Conservation (phyloP, 2,329 filamentous ascomycete species). For the Parafenestella ontariensis region DNA sequence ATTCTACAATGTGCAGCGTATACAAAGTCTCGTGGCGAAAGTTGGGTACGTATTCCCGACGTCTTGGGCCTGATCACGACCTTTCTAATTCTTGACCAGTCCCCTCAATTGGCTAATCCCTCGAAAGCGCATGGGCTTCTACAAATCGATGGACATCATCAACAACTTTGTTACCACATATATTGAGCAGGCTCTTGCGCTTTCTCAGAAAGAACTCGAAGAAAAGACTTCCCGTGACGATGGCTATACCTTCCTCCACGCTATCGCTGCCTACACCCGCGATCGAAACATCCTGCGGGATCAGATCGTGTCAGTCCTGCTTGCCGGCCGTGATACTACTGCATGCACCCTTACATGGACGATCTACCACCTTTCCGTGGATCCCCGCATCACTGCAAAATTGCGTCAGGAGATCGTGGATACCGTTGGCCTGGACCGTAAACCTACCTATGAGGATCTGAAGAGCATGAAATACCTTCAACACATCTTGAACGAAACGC, state of each 20-base stretch:
- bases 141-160: constrained; percentile 69
- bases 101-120: constrained; percentile 70
- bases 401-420: constrained; percentile 76
- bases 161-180: constrained; percentile 79
- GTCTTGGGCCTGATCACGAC: background rate
- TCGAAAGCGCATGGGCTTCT: constrained; percentile 66
- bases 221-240: constrained; percentile 74
- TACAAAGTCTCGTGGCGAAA: constrained; percentile 72
- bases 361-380: constrained; percentile 79
- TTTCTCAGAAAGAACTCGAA: constrained; percentile 75
- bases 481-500: constrained; percentile 45
- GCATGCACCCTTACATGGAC: constrained; percentile 81
- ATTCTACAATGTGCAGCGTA: constrained; percentile 78
- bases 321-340: constrained; percentile 89
- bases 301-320: constrained; percentile 74
- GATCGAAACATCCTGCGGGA: constrained; percentile 74
- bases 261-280: constrained; percentile 80
- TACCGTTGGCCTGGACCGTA: constrained; percentile 67
- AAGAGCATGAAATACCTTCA: constrained; percentile 82
- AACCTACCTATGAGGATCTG: constrained; percentile 76
- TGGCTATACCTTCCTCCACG: constrained; percentile 85
- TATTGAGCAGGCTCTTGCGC: constrained; percentile 74
- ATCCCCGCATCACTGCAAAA: constrained; percentile 71
- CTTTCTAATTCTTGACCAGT: constrained; percentile 44
- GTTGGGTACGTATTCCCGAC: constrained; percentile 58